Percentiles rank a stretch among this genome's conserved stretches.
Conservation (phyloP, 148 eudicot genomes). For the Rhododendron griersonianum region DNA sequence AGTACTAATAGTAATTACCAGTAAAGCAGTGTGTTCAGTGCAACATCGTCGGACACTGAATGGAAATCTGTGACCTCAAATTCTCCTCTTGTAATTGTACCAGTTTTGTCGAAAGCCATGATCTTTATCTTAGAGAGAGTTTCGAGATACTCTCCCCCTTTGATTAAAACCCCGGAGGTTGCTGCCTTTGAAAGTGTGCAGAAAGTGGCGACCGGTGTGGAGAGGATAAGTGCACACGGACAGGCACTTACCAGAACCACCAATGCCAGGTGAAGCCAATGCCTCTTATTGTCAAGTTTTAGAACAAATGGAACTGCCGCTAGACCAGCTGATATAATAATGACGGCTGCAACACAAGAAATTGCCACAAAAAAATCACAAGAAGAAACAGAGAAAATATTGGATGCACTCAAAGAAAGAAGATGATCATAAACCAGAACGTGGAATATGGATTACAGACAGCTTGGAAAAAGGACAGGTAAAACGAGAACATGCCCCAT, state of each 20-base stretch:
- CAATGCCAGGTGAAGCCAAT: conserved; percentile 70
- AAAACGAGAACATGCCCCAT: background rate
- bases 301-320: conserved; percentile 55
- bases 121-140: conserved; percentile 60
- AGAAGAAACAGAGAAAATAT: background rate
- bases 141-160: conserved; percentile 89
- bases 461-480: background rate
- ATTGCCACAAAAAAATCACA: background rate
- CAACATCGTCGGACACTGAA: conserved; percentile 39
- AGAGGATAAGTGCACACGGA: conserved; percentile 91
- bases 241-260: conserved; percentile 92
- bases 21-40: conserved; percentile 42
- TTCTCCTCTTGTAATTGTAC: conserved; percentile 88
- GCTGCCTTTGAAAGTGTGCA: conserved; percentile 93
- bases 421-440: background rate
- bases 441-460: background rate
- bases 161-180: conserved; percentile 66
- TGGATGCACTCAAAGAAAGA: background rate
- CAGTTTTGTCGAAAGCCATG: conserved; percentile 90
- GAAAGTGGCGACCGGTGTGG: conserved; percentile 92
- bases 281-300: conserved; percentile 36
- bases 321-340: conserved; percentile 52
- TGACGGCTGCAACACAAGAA: conserved; percentile 43
- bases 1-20: conserved; percentile 28
- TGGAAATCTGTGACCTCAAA: conserved; percentile 48